phyloP scores from a whole-genome alignment of 2,329 filamentous ascomycete species.

The Raffaelea albimanens region DNA sequence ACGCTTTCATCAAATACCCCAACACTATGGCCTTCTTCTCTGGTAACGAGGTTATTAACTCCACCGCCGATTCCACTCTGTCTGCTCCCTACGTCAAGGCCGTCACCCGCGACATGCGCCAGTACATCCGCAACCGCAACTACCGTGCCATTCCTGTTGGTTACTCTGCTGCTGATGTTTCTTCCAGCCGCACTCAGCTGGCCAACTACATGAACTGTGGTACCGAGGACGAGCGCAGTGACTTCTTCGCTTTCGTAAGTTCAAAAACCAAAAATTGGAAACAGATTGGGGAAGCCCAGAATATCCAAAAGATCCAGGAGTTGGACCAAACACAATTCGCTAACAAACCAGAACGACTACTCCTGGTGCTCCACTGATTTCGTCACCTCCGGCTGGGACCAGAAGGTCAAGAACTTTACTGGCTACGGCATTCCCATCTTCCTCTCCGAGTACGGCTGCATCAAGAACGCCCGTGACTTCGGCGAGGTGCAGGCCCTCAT shows the following conservation, averaged over 20 bases:
- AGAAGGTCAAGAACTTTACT: constrained; percentile 81
- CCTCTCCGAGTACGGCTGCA: constrained; percentile 93
- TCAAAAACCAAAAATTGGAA: background rate
- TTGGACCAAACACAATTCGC: background rate
- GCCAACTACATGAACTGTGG: constrained; percentile 93
- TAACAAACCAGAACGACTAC: constrained; percentile 58
- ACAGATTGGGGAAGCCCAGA: too few species aligned
- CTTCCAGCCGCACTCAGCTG: constrained; percentile 76
- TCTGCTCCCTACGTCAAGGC: constrained; percentile 70
- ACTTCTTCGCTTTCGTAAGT: constrained; percentile 68
- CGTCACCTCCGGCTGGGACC: constrained; percentile 65
- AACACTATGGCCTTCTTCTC: constrained; percentile 86
- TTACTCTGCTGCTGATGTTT: constrained; percentile 71
- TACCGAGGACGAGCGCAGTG: constrained; percentile 68
- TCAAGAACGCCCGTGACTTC: constrained; percentile 70
- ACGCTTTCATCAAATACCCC: constrained; percentile 70
- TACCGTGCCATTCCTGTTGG: constrained; percentile 64
- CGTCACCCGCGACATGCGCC: constrained; percentile 66
- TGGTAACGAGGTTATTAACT: constrained; percentile 73
- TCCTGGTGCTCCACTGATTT: constrained; percentile 74
- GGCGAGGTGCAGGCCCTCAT: constrained; percentile 73
- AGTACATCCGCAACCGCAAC: constrained; percentile 53
- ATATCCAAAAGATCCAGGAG: too few species aligned
- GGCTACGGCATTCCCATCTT: constrained; percentile 86
- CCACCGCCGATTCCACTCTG: constrained; percentile 50